Evolutionary conservation across 225 moss, liverwort and hornwort genomes (phyloP).

Genomic region (Neckera pumila): DNA sequence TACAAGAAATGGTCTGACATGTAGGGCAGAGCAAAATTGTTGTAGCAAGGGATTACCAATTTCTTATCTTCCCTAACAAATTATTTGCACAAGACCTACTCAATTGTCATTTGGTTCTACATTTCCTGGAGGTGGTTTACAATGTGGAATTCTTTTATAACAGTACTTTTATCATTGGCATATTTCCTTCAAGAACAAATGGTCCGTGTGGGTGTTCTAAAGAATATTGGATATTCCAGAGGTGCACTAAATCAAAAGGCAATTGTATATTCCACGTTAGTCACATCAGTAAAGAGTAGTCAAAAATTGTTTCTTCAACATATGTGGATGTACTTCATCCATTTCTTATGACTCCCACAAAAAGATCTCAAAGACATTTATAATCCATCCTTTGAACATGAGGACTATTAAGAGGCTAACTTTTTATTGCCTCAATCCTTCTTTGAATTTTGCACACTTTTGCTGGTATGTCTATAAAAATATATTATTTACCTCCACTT

Average conservation of each 20-base stretch:
- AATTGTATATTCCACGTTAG: neutral
- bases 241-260: neutral
- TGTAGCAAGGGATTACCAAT: no score
- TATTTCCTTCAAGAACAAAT: neutral
- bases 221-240: neutral
- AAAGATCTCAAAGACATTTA: neutral
- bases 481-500: neutral
- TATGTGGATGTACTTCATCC: neutral
- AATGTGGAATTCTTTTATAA: neutral
- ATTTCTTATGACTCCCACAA: neutral
- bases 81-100: accelerated
- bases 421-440: neutral
- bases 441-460: neutral
- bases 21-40: neutral
- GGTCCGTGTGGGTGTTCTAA: neutral
- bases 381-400: neutral
- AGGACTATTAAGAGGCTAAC: neutral
- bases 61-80: no score
- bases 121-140: accelerated
- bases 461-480: neutral
- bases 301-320: neutral
- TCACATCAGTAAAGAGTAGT: neutral
- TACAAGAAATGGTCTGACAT: neutral
- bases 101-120: neutral
- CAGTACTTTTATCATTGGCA: neutral